A percentile compares a stretch with the other conserved stretches of the same genome.
These are phyloP conservation scores for cucumber (Cucumis sativus) DNA, from an alignment of 306 rosid genomes.

Conservation along the genomic window Cucumber_9930_V3 NC_026657.2:28595001-28595500, in stretches of 20 bases:
- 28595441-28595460: neutral
- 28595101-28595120: neutral
- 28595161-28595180: neutral
- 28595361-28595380: neutral
- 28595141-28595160: neutral
- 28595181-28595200: constrained; percentile 1
- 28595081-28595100: neutral
- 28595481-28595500: constrained; percentile 33
- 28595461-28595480: constrained; percentile 21
- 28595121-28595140: neutral
- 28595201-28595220: neutral
- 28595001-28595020: too few species aligned
- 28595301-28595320: constrained; percentile 1
- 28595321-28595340: constrained; percentile 1
- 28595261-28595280: constrained; percentile 15
- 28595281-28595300: neutral
- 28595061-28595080: neutral
- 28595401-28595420: neutral
- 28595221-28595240: constrained; percentile 2
- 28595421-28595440: constrained; percentile 6
- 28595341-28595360: neutral
- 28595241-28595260: constrained; percentile 21
- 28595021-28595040: neutral
- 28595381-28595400: neutral
- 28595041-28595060: neutral